A percentile compares a stretch with the other conserved stretches of the same genome.
phyloP scores from a whole-genome alignment of 495 filamentous ascomycete genomes.

The Thozetella sp. region DNA sequence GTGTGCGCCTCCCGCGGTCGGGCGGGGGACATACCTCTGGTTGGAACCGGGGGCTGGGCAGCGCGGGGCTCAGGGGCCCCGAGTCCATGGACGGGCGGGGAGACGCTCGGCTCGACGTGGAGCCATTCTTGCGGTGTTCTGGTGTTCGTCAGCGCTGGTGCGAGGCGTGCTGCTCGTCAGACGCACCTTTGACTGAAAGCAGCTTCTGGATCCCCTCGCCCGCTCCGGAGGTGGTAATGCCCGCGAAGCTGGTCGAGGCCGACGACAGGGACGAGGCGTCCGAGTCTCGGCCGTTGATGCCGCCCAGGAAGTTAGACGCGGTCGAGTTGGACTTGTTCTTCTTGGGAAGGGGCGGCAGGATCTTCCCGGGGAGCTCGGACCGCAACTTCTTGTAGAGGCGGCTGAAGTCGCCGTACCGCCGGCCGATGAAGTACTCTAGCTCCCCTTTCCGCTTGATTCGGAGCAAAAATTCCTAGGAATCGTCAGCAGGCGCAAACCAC shows the following conservation, averaged over 20 bases:
- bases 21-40: conserved; percentile 17
- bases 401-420: conserved; percentile 87
- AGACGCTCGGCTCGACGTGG: conserved; percentile 31
- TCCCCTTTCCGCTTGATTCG: conserved; percentile 75
- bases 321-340: conserved; percentile 83
- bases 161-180: too few species aligned
- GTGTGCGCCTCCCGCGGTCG: neutral
- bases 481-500: conserved; percentile 17
- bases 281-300: conserved; percentile 59
- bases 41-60: conserved; percentile 12
- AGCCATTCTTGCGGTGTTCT: conserved; percentile 33
- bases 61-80: conserved; percentile 18
- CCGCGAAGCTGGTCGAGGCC: conserved; percentile 56
- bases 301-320: conserved; percentile 51
- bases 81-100: conserved; percentile 39
- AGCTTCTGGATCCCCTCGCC: conserved; percentile 33
- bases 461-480: conserved; percentile 81
- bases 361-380: conserved; percentile 87
- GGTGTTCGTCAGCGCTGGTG: conserved; percentile 2
- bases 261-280: conserved; percentile 80
- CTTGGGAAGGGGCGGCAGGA: conserved; percentile 81
- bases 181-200: conserved; percentile 40
- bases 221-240: conserved; percentile 9
- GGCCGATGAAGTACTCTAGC: conserved; percentile 73
- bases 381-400: conserved; percentile 77